Percentiles rank a stretch among this genome's conserved stretches.
Conservation (phyloP, 2,329 filamentous ascomycete species). For the Fusarium vanettenii region DNA sequence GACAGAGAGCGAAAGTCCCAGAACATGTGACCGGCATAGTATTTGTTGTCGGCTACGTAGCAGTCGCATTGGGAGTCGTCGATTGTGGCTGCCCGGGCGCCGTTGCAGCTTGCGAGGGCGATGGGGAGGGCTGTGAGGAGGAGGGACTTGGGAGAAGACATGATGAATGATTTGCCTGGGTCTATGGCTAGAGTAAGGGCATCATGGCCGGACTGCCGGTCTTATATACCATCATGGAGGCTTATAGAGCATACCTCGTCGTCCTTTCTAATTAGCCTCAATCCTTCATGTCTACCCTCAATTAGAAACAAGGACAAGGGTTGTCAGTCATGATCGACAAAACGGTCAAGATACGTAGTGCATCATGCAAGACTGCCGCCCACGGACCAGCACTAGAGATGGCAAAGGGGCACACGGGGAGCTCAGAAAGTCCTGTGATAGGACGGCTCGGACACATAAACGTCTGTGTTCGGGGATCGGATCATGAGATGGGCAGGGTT, state of each 20-base stretch:
- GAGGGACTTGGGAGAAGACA: slow-evolving; percentile 34
- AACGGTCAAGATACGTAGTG: neutral
- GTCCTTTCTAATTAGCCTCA: neutral
- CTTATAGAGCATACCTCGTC: neutral
- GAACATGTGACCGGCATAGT: slow-evolving; percentile 43
- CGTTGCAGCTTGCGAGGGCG: slow-evolving; percentile 18
- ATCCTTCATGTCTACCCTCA: neutral
- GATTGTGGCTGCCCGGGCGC: slow-evolving; percentile 1
- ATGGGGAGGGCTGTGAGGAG: slow-evolving; percentile 34
- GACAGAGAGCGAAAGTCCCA: slow-evolving; percentile 48
- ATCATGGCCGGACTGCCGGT: neutral
- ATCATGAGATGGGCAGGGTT: slow-evolving; percentile 6
- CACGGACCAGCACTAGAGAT: slow-evolving; percentile 1
- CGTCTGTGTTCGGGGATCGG: slow-evolving; percentile 6
- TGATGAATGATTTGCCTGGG: slow-evolving; percentile 14
- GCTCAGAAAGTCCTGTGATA: neutral
- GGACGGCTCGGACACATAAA: slow-evolving; percentile 1
- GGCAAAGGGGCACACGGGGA: neutral
- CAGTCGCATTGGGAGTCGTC: slow-evolving; percentile 45
- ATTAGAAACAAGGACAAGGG: neutral
- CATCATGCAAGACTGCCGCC: neutral
- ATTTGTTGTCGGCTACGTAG: slow-evolving; percentile 41
- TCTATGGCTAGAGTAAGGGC: neutral
- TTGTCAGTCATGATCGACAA: neutral
- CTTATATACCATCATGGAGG: slow-evolving; percentile 7